Evolutionary conservation across 306 rosid genomes (phyloP), one percentile per base, ranked within the genome.

Genomic region (Cucumis melo): DNA sequence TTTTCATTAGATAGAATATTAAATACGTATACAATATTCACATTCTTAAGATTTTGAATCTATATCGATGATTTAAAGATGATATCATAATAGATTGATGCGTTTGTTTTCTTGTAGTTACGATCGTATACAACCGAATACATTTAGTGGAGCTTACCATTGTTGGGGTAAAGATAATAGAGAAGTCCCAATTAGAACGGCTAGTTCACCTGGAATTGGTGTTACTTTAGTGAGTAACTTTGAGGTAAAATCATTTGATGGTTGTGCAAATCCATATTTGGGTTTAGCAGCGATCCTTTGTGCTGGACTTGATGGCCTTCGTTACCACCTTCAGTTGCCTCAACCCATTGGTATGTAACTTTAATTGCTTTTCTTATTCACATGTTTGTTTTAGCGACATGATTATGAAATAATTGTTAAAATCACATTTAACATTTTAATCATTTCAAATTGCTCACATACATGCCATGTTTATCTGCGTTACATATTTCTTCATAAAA

Each of bases 91-190:
- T 1, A 27, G 29, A 27, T 27, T 27, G 51, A 38, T 65, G 73
- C 48, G 17, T 34, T 27, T 65, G 53, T 75, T 50, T 71, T 63
- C 34, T 64, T 81, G 81, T 80, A 93, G 98, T 79, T 93, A 91
- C 72, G 96, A 91, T 80, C 92, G 96, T 58, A 78, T 91, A 78
- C 90, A 85, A 86, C 98, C 98, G 5, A 41, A 90, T 48, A 90
- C 92, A 15, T 93, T 93, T 96, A 91, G 91, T 77, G 98, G 98
- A 81, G 96, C 97, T 51, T 93, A 85, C 80, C 83, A 76, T 44
- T 93, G 96, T 74, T 91, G 98, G 98, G 98, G 98, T 81, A 93
- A 85, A 65, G 98, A 93, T 61, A 93, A 93, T 80, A 84, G 84
- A 77, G 98, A 93, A 87, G 88, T 92, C 68, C 92, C 98, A 48